These are phyloP conservation scores for Datura wrightii DNA, from an alignment of 257 asterid genomes.

Conservation along the genomic window DNA sequence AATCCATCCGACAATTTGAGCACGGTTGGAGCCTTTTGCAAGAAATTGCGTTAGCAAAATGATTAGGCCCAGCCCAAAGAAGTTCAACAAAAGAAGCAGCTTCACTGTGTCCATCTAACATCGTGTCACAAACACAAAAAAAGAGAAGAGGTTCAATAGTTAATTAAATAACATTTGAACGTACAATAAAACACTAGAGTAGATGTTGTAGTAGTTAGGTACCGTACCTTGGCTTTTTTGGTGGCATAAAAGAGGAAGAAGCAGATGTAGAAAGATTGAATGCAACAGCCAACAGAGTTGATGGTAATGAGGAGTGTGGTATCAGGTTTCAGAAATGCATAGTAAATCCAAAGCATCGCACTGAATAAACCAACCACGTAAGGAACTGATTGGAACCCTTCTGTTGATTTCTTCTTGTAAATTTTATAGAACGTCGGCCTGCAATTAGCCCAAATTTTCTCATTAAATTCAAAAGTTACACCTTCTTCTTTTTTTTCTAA, in stretches of 20 bases:
- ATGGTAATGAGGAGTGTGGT: constrained; percentile 73
- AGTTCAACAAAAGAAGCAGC: constrained; percentile 44
- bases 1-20: constrained; percentile 68
- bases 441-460: background rate
- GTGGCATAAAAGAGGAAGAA: constrained; percentile 61
- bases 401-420: constrained; percentile 63
- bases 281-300: constrained; percentile 64
- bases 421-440: constrained; percentile 68
- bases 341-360: constrained; percentile 77
- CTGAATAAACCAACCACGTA: constrained; percentile 66
- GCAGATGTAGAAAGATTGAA: constrained; percentile 55
- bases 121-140: background rate
- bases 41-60: constrained; percentile 50
- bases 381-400: constrained; percentile 68
- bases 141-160: background rate
- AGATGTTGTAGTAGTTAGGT: background rate
- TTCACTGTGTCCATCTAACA: constrained; percentile 60
- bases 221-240: constrained; percentile 50
- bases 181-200: background rate
- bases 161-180: background rate
- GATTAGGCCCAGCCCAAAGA: constrained; percentile 57
- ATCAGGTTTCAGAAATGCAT: constrained; percentile 66
- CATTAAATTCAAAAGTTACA: background rate
- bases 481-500: no score
- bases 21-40: constrained; percentile 46